Percentiles rank a stretch among this genome's conserved stretches.
Evolutionary conservation across 1,139 yeast species (phyloP).

Genomic region (Blastobotrys buckinghamii): DNA sequence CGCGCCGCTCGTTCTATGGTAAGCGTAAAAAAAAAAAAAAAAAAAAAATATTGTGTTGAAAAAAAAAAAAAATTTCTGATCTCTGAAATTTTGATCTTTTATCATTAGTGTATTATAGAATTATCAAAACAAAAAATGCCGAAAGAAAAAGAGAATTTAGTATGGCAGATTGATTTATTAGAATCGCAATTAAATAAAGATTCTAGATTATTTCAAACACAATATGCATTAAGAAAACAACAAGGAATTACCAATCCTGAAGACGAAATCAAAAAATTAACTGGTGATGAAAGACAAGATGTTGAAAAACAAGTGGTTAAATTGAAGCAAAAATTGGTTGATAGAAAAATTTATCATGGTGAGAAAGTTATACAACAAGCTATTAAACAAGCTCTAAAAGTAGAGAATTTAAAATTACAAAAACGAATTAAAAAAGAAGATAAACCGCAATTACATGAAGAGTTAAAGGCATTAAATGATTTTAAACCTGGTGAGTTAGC

Average conservation of each 20-base stretch:
- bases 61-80: no score
- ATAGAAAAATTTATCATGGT: constrained; percentile 32
- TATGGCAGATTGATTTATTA: constrained; percentile 35
- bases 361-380: constrained; percentile 26
- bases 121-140: neutral
- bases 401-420: constrained; percentile 31
- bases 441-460: constrained; percentile 23
- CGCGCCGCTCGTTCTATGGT: no score
- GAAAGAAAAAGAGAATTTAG: constrained; percentile 15
- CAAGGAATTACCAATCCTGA: constrained; percentile 14
- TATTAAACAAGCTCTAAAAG: constrained; percentile 29
- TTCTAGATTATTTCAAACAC: constrained; percentile 28
- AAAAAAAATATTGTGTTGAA: no score
- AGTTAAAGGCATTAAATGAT: constrained; percentile 23
- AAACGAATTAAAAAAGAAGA: constrained; percentile 25
- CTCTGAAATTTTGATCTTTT: neutral
- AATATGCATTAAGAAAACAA: constrained; percentile 25
- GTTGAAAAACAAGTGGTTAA: constrained; percentile 19
- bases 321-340: constrained; percentile 28
- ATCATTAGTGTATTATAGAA: no score
- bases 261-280: constrained; percentile 1
- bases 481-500: constrained; percentile 24
- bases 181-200: constrained; percentile 30
- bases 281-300: constrained; percentile 13
- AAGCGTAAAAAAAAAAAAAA: no score